A percentile compares a stretch with the other conserved stretches of the same genome.
Conservation (phyloP, 192 early-diverging fungal species). For the Phlyctochytrium arcticum region DNA sequence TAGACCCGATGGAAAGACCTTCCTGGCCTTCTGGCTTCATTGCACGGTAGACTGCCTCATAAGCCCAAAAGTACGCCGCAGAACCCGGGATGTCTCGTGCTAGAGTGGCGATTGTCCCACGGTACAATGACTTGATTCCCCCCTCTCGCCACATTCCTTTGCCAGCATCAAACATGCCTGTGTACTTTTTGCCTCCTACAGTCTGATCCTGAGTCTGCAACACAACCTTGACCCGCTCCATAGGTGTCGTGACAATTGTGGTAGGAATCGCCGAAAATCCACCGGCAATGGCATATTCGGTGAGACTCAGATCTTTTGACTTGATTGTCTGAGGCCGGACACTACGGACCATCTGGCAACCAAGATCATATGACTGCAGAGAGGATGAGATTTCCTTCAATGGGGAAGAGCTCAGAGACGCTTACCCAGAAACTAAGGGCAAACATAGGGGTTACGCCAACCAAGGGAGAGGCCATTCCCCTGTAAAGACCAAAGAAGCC, state of each 20-base stretch:
- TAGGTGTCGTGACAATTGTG: conserved; percentile 89
- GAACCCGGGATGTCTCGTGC: conserved; percentile 90
- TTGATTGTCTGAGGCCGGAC: conserved; percentile 56
- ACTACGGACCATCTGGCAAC: conserved; percentile 64
- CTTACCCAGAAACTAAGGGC: conserved; percentile 88
- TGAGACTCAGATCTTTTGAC: conserved; percentile 56
- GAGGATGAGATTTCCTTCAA: neutral
- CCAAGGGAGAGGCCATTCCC: conserved; percentile 89
- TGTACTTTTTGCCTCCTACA: conserved; percentile 69
- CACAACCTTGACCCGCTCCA: conserved; percentile 93
- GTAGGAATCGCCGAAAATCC: conserved; percentile 94
- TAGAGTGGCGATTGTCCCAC: conserved; percentile 91
- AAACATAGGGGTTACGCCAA: conserved; percentile 94
- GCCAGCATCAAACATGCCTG: conserved; percentile 87
- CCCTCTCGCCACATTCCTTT: conserved; percentile 79
- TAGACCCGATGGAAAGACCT: conserved; percentile 67
- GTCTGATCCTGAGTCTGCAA: conserved; percentile 79
- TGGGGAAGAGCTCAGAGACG: neutral
- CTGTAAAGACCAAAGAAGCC: conserved; percentile 91
- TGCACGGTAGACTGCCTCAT: conserved; percentile 65
- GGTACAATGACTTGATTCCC: conserved; percentile 82
- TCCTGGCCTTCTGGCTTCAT: conserved; percentile 64
- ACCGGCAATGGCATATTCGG: conserved; percentile 85
- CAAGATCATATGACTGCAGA: conserved; percentile 59
- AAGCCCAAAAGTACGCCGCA: conserved; percentile 93